Conservation (phyloP, 805 yeast species). For the Groenewaldozyma salmanticensis region DNA sequence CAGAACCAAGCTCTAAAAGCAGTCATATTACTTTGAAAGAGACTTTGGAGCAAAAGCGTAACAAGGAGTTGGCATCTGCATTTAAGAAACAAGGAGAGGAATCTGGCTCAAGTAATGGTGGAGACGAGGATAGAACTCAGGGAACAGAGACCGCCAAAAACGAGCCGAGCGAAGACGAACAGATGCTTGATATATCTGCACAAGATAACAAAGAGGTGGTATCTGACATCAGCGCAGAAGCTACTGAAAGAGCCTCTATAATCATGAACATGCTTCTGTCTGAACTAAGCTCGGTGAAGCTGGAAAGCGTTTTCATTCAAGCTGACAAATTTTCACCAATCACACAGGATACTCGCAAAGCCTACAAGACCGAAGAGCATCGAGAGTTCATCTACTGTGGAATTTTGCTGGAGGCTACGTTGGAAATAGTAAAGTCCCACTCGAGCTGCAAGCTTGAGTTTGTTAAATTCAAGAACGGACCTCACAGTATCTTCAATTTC, state of each 20-base stretch:
- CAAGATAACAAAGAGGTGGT: slow-evolving; percentile 3
- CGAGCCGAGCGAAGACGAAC: neutral
- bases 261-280: slow-evolving; percentile 53
- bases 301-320: slow-evolving; percentile 29
- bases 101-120: slow-evolving; percentile 3
- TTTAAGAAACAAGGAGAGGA: slow-evolving; percentile 4
- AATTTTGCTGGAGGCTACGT: slow-evolving; percentile 55
- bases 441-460: slow-evolving; percentile 75
- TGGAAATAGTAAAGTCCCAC: slow-evolving; percentile 70
- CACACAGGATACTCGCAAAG: slow-evolving; percentile 10
- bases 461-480: slow-evolving; percentile 61
- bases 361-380: slow-evolving; percentile 30
- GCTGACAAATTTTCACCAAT: slow-evolving; percentile 16
- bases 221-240: neutral
- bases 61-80: slow-evolving; percentile 4
- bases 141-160: slow-evolving; percentile 8
- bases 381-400: slow-evolving; percentile 54
- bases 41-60: slow-evolving; percentile 8
- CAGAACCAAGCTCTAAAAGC: slow-evolving; percentile 9
- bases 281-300: slow-evolving; percentile 48
- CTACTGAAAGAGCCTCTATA: slow-evolving; percentile 33
- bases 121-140: slow-evolving; percentile 10
- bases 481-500: slow-evolving; percentile 10
- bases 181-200: slow-evolving; percentile 3
- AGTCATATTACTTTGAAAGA: slow-evolving; percentile 19